Conservation (phyloP, 2,329 filamentous ascomycete genomes). For the Cryphonectria nitschkei region DNA sequence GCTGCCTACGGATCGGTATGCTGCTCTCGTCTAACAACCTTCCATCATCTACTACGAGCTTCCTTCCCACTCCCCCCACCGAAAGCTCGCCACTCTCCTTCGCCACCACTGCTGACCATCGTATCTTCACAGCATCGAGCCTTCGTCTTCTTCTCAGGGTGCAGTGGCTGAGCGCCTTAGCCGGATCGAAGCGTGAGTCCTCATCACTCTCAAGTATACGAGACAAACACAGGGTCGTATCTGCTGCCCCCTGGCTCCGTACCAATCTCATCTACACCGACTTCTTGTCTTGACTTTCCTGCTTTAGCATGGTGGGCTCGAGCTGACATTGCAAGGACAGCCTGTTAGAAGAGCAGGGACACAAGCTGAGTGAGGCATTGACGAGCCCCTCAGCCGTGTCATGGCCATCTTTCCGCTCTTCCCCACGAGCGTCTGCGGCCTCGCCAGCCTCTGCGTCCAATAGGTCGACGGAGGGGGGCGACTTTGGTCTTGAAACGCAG, state of each 20-base stretch:
- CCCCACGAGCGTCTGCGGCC: constrained; percentile 17
- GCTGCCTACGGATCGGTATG: constrained; percentile 37
- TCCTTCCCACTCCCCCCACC: neutral
- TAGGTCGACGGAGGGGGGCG: constrained; percentile 28
- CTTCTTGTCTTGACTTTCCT: constrained; percentile 31
- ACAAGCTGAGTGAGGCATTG: constrained; percentile 30
- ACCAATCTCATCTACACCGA: neutral
- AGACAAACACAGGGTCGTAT: constrained; percentile 30
- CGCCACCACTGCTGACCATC: neutral
- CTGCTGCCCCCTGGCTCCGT: constrained; percentile 2
- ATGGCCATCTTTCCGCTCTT: constrained; percentile 24
- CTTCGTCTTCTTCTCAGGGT: constrained; percentile 37
- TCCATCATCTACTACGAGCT: too few species aligned
- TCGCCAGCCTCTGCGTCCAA: constrained; percentile 28
- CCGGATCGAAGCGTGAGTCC: constrained; percentile 40
- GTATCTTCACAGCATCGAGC: constrained; percentile 36
- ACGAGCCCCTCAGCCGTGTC: constrained; percentile 18
- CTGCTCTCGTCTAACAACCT: neutral
- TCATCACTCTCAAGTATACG: constrained; percentile 26
- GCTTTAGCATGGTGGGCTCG: constrained; percentile 31
- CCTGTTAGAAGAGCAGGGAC: constrained; percentile 35
- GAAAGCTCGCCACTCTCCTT: neutral
- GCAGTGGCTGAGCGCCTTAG: constrained; percentile 43
- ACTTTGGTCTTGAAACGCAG: constrained; percentile 37
- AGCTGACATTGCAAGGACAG: constrained; percentile 19